Base-by-base conservation (phyloP, 1,284 basidiomycete species). In the Pisolithus thermaeus region DNA sequence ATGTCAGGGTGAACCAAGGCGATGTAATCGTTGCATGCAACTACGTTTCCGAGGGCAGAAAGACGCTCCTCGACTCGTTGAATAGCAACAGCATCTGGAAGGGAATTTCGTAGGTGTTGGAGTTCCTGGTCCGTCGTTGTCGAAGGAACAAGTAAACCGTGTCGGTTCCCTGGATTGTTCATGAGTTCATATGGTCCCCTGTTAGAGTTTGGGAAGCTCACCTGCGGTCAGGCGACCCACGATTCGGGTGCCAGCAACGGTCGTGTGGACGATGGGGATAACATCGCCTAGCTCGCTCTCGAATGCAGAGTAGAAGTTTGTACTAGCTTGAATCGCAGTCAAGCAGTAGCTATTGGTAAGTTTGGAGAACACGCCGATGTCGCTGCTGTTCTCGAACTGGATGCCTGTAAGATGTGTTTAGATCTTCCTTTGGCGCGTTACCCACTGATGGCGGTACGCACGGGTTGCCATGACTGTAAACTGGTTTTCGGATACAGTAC, bases 71-170 rank as follows among this genome's bases (percentile, higher is more conserved):
- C 97, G 41, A 99, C 88, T 22, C 97, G 83, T 70, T 99, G 97
- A 63, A 99, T 90, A 22, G 89, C 87, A 55, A 99, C 88, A 11
- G 81, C 62, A 56, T 97, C 93, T 1, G 97, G 97, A 23, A 99
- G 79, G n/a, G 93, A 84, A 70, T 99, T 99, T 47, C 96, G 85
- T 53, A 99, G 79, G 70, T 99, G 96, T 70, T 99, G 96, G 7
- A 99, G 82, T 71, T 99, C 97, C 69, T 98, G 96, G 69, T 99
- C 97, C 49, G 95, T 97, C 45, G 97, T 97, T 47, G 94, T 90
- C 48, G 89, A 85, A 3, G 96, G 96, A 14, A 99, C 93, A 55
- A 99, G 88, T 36, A 99, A 82, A 53, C 96, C 96, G 70, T 99
- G 94, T 59, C 92, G 81, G 74, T 97, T 97, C 56, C 91, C 91